Percentiles rank a stretch among this genome's conserved stretches.
These are phyloP conservation scores for Coemansia asiatica DNA, from an alignment of 192 early-diverging fungal genomes.

Conservation along the genomic window DNA sequence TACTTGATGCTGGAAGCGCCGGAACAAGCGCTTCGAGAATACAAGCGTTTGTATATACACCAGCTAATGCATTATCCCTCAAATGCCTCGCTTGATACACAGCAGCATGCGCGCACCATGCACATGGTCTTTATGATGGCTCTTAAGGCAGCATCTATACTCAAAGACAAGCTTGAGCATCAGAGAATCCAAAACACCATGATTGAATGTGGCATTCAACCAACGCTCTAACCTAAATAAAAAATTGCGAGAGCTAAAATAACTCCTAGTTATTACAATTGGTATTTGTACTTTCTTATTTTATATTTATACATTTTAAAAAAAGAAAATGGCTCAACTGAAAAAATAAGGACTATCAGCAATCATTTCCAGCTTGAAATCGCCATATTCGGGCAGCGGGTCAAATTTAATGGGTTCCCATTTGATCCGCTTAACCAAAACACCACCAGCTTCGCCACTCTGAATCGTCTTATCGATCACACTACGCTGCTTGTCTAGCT, in stretches of 20 bases:
- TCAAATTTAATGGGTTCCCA: slow-evolving; percentile 70
- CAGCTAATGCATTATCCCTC: slow-evolving; percentile 27
- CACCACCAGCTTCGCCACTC: slow-evolving; percentile 20
- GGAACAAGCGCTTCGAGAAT: slow-evolving; percentile 36
- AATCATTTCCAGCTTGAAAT: slow-evolving; percentile 82
- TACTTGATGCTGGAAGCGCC: slow-evolving; percentile 33
- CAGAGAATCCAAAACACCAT: slow-evolving; percentile 29
- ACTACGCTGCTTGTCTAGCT: not conserved
- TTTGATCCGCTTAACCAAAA: slow-evolving; percentile 20
- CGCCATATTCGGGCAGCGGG: slow-evolving; percentile 75
- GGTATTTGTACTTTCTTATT: not conserved
- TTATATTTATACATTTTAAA: not conserved
- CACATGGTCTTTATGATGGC: slow-evolving; percentile 40
- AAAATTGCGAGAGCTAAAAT: no score
- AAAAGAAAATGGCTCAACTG: slow-evolving; percentile 55
- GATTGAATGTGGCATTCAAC: slow-evolving; percentile 27
- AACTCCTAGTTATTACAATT: no score
- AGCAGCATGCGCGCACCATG: slow-evolving; percentile 12
- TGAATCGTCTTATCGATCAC: slow-evolving; percentile 12
- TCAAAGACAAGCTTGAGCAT: slow-evolving; percentile 1
- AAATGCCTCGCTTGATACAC: slow-evolving; percentile 19
- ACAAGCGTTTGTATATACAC: slow-evolving; percentile 36
- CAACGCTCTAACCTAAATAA: not conserved
- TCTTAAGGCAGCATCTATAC: slow-evolving; percentile 15
- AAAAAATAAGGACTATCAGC: slow-evolving; percentile 89